Base-by-base conservation (phyloP, 2,329 filamentous ascomycete species). In the Dendryphion nanum region DNA sequence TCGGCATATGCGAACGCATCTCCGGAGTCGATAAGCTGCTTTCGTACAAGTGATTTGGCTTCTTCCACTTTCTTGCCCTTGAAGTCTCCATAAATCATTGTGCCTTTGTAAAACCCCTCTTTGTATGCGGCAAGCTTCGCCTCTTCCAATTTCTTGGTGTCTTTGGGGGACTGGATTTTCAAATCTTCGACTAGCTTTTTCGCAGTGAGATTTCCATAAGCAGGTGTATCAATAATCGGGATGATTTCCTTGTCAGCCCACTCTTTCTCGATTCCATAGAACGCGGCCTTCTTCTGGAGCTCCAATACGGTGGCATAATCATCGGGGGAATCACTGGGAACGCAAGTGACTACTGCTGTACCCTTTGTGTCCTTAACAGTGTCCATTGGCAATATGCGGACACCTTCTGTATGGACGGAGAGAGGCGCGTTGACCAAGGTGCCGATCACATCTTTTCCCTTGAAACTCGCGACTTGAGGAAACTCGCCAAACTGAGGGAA, bases 61-160 rank as follows among this genome's bases (percentile, higher is more conserved):
- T 80, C 78, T 63, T 93, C 85, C 6, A 98, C 93, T 50, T 86
- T 79, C 68, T 91, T 80, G 35, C 91, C 93, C 65, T 84, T 86
- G 70, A 86, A 95, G 19, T 95, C 86, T 40, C 93, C 93, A 44
- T 88, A 78, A 47, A 89, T 74, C 82, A 98, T 87, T 41, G 78
- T 85, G 50, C 93, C 93, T 71, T 95, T 89, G 74, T 98, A 98
- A 74, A 88, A 97, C 13, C 90, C 93, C 62, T 96, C 90, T 69
- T 93, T 95, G 77, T 98, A 98, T 0, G 93, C 90, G 50, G 94
- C 73, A 52, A 97, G 91, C 72, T 98, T 98, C 31, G 93, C 93
- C 66, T 96, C 86, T 31, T 86, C 86, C 32, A 98, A 81, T 68
- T 90, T 85, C 63, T 87, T 93, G 23, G 83, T 79, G 61, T 98